Conservation (phyloP, 192 early-diverging fungal species). For the Coemansia sp. region DNA sequence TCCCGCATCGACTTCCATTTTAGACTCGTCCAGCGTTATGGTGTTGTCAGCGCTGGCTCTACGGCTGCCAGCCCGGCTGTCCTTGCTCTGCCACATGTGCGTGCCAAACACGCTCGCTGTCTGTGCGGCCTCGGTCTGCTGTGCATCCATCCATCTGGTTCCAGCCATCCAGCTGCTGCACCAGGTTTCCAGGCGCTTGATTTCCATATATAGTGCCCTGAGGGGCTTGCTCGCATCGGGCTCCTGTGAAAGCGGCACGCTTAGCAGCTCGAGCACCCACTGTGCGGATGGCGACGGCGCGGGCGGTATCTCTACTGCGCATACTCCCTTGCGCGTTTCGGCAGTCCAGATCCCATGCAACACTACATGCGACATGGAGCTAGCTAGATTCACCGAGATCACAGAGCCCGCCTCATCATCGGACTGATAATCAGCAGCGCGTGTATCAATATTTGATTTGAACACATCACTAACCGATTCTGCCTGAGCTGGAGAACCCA, state of each 20-base stretch:
- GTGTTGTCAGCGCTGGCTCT: neutral
- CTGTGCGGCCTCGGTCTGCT: neutral
- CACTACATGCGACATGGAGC: constrained; percentile 19
- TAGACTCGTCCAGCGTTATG: neutral
- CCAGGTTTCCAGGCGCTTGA: constrained; percentile 41
- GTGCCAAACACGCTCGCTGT: neutral
- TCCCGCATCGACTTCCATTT: neutral
- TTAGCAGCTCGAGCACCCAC: constrained; percentile 49
- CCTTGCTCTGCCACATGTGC: constrained; percentile 22
- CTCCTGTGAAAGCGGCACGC: constrained; percentile 29
- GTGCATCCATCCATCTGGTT: constrained; percentile 14
- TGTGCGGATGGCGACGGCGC: constrained; percentile 34
- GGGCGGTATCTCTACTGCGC: constrained; percentile 13
- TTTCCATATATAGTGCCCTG: constrained; percentile 23
- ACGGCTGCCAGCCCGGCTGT: neutral
- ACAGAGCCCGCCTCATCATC: constrained; percentile 7
- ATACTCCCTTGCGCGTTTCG: constrained; percentile 2
- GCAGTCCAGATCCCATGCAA: constrained; percentile 38
- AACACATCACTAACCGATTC: neutral
- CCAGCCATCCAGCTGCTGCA: constrained; percentile 32
- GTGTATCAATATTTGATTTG: neutral
- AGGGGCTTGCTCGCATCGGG: constrained; percentile 23
- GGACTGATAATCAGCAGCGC: neutral
- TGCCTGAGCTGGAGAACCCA: constrained; percentile 23
- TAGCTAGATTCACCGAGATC: neutral